Base-by-base conservation (phyloP, 176 grass and related monocot species). In the Bolboschoenus planiculmis region DNA sequence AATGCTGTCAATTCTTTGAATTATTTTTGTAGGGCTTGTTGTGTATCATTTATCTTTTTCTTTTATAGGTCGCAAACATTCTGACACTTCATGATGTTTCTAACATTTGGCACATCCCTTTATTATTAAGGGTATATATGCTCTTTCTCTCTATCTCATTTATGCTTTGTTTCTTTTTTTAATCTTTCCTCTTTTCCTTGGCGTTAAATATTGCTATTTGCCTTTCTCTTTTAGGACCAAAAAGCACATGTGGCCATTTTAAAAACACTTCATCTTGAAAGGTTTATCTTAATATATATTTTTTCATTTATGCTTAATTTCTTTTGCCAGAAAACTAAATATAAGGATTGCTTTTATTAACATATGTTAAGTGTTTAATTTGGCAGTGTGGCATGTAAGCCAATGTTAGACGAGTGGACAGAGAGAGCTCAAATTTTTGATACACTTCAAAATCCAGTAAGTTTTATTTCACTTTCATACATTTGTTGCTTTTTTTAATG, bases 101-200 rank as follows among this genome's bases (percentile, higher is more conserved):
- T 14, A 99, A 99, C 81, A 99, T 99, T 67, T 99, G 97, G 92
- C 97, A 90, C 59, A 96, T 99, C 81, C 97, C 97, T 53, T 85
- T 99, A 82, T 80, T 99, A 66, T 92, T 99, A 84, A 99, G 85
- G 93, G 97, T 96, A 98, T 83, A 90, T 77, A 61, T 81, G 13
- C 21, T 60, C 36, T 58, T 24, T 80, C 29, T 10, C 29, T 82
- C 4, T 11, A 8, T 39, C 36, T 70, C 35, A 42, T 63, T 9
- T 63, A 61, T 46, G 34, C 30, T 18, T 59, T 60, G 24, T 44
- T 56, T 18, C 14, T 57, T 64, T 65, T 56, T 44, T 34, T 50
- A 23, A 42, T 35, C 29, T 47, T 43, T 4, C 21, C 33, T 77
- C 56, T 56, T 13, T 4, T 62, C 72, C 34, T 13, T 13, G 54